These are phyloP conservation scores for Lipomyces spencermartinsiae DNA, from an alignment of 805 yeast genomes.

Conservation along the genomic window DNA sequence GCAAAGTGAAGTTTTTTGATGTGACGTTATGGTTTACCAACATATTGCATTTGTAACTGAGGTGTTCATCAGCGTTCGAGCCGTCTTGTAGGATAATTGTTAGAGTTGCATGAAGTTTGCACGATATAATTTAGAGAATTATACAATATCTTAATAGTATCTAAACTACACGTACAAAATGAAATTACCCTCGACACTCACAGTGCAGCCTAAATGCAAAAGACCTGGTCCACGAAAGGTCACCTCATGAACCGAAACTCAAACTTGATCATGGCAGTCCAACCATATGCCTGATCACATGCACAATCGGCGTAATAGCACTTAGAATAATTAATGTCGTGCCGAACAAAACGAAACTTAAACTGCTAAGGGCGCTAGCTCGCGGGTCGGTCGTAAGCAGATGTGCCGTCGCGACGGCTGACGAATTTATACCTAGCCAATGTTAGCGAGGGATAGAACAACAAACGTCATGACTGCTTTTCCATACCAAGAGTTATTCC, in stretches of 20 bases:
- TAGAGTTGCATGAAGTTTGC: neutral
- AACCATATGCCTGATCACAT: constrained; percentile 55
- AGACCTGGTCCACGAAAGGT: neutral
- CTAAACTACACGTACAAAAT: neutral
- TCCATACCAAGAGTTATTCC: constrained; percentile 66
- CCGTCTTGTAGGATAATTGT: neutral
- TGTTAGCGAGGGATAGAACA: neutral
- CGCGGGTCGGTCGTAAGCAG: constrained; percentile 71
- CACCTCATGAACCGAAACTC: neutral
- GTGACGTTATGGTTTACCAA: constrained; percentile 24
- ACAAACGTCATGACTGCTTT: neutral
- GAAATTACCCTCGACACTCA: neutral
- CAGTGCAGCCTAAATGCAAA: no score
- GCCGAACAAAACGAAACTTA: constrained; percentile 75
- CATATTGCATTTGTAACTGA: constrained; percentile 3
- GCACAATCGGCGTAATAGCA: constrained; percentile 62
- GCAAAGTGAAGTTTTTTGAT: constrained; percentile 22
- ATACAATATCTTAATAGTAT: neutral
- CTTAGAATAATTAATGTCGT: constrained; percentile 73
- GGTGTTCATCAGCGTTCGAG: neutral
- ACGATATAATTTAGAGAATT: neutral
- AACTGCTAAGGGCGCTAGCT: constrained; percentile 78
- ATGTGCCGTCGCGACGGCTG: constrained; percentile 84
- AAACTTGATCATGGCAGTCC: constrained; percentile 45
- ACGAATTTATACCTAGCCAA: constrained; percentile 64